Conservation (phyloP, 2,329 filamentous ascomycete genomes). For the Aspergillus thermomutatus region DNA sequence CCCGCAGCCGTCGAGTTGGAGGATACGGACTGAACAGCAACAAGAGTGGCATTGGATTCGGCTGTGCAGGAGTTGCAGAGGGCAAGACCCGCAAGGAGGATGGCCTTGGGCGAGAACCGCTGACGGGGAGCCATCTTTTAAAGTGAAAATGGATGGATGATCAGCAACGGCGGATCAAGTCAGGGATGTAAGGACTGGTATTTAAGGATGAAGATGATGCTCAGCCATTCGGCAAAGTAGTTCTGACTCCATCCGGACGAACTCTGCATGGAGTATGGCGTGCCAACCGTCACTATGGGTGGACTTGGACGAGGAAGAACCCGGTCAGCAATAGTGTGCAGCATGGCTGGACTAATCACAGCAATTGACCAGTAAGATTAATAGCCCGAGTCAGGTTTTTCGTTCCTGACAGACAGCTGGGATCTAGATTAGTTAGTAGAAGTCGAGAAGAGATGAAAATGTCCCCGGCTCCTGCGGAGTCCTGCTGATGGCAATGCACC, state of each 20-base stretch:
- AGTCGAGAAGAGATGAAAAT: not conserved
- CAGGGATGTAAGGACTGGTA: too few relatives aligned
- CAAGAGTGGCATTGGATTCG: conserved; percentile 4
- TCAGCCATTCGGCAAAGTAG: too few relatives aligned
- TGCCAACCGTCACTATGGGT: too few relatives aligned
- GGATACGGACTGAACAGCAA: conserved; percentile 6
- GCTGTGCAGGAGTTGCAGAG: conserved; percentile 12
- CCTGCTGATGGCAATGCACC: not conserved
- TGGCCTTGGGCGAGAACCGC: conserved; percentile 7
- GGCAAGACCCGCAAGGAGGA: conserved; percentile 13
- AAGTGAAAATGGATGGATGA: too few relatives aligned
- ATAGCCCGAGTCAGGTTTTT: not conserved
- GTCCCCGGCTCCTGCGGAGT: not conserved
- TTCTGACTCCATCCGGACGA: too few relatives aligned
- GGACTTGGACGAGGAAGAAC: too few relatives aligned
- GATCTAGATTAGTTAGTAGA: not conserved
- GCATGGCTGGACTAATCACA: not conserved
- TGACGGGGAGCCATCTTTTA: not conserved
- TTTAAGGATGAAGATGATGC: too few relatives aligned
- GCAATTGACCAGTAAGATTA: not conserved
- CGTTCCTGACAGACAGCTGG: not conserved
- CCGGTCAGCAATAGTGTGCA: not conserved
- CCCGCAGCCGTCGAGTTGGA: conserved; percentile 9
- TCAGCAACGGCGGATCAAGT: too few relatives aligned
- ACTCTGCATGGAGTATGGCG: too few relatives aligned